Base-by-base conservation (phyloP, 2,329 filamentous ascomycete genomes). In the Hypoxylon sp. region DNA sequence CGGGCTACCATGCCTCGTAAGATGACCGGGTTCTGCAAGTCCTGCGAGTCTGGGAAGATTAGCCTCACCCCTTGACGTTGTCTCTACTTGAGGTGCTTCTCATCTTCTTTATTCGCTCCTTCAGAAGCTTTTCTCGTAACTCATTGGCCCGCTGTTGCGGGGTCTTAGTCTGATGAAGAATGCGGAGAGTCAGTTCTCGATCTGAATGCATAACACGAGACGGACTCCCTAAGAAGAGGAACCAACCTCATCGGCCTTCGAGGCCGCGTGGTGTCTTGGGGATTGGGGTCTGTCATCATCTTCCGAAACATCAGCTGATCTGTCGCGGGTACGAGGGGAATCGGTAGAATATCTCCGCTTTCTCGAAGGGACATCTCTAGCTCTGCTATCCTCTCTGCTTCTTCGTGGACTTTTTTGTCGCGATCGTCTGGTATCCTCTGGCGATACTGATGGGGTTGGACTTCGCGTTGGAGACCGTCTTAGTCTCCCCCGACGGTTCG, bases 231-330 rank as follows among this genome's bases (percentile, higher is more conserved):
- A 74, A 72, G 69, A 75, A 75, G 74, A 72, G 74, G 71, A 72
- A 77, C 78, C 76, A 82, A 81, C 81, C 79, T 82, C 80, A 78
- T 80, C 75, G 70, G 76, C 75, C 72, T 71, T 68, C 64, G 76
- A 72, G 68, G 72, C 73, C 66, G 74, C 69, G 46, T 73, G 73
- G 70, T 74, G 70, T 73, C 71, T 76, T 65, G 75, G 69, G 70
- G 78, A 72, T 76, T 70, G 75, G 67, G 74, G 73, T 78, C 79
- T 82, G 74, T 79, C 77, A 78, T 82, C 77, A 79, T 80, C 78
- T 78, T 81, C 80, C 75, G 78, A 82, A 84, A 78, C 78, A 87
- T 89, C 86, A 88, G 83, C 85, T 76, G 82, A 83, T 78, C 80
- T 85, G 78, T 82, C 77, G 80, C 79, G 82, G 74, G 77, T 76